A percentile compares a stretch with the other conserved stretches of the same genome.
phyloP scores from a whole-genome alignment of 108 stramenopile genomes.

The Pseudonitzschia multiseries region DNA sequence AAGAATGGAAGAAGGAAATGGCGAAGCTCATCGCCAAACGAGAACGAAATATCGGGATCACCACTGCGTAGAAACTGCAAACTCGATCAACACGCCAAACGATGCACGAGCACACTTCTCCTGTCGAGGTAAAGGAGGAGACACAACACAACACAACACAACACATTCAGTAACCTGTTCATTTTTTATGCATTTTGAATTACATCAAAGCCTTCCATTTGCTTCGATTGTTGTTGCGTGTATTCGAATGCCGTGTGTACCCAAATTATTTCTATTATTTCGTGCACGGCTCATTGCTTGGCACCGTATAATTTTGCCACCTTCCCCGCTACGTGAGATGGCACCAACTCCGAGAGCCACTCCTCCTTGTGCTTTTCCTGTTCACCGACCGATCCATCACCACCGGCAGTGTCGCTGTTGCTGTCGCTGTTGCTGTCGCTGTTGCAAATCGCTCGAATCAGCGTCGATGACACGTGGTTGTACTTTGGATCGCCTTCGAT shows the following conservation, averaged over 20 bases:
- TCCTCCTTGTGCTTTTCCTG: constrained; percentile 18
- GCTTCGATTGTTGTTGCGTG: no score
- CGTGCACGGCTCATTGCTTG: background rate
- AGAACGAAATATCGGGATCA: constrained; percentile 35
- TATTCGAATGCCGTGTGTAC: no score
- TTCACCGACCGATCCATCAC: background rate
- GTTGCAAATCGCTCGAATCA: constrained; percentile 59
- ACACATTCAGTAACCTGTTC: background rate
- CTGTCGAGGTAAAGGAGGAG: no score
- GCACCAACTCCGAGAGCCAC: constrained; percentile 36
- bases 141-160: background rate
- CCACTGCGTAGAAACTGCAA: constrained; percentile 8
- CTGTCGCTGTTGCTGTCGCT: constrained; percentile 13
- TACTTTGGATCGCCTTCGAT: constrained; percentile 81
- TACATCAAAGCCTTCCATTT: background rate
- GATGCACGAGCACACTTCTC: no score
- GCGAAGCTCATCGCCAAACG: constrained; percentile 20
- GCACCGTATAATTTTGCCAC: constrained; percentile 26
- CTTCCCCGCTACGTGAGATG: constrained; percentile 25
- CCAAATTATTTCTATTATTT: background rate
- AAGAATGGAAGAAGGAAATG: constrained; percentile 45
- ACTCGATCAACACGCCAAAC: background rate
- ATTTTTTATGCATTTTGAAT: background rate
- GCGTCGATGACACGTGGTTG: constrained; percentile 74
- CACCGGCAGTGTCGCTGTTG: background rate